Evolutionary conservation across 371 early-diverging fungal genomes (phyloP).

Genomic region (Mortierella sp.): DNA sequence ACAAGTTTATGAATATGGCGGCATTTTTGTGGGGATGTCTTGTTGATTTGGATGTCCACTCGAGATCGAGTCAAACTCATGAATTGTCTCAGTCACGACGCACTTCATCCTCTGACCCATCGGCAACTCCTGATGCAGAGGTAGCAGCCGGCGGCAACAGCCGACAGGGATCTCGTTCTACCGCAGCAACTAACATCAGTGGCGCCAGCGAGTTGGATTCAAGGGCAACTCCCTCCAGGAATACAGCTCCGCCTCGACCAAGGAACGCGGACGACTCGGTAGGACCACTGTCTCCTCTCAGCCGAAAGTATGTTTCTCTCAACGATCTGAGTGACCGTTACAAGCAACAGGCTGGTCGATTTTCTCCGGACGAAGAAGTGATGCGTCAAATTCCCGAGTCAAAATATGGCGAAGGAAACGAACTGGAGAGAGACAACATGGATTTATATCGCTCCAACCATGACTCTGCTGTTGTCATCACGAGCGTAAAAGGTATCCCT

Average conservation of each 20-base stretch:
- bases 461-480: slow-evolving; percentile 37
- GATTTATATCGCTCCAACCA: slow-evolving; percentile 25
- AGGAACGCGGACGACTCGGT: background rate
- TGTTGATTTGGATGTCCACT: slow-evolving; percentile 27
- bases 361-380: slow-evolving; percentile 10
- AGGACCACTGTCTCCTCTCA: slow-evolving; percentile 4
- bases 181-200: background rate
- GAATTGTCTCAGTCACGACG: too few species aligned
- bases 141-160: background rate
- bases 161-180: background rate
- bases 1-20: slow-evolving; percentile 20
- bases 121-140: background rate
- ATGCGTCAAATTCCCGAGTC: slow-evolving; percentile 3
- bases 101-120: background rate
- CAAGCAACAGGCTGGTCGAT: slow-evolving; percentile 10
- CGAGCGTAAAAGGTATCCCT: slow-evolving; percentile 22
- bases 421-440: slow-evolving; percentile 16
- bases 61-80: slow-evolving; percentile 11
- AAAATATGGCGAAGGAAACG: slow-evolving; percentile 33
- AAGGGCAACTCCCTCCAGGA: slow-evolving; percentile 2
- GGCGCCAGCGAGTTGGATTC: background rate
- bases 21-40: slow-evolving; percentile 28
- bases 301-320: slow-evolving; percentile 29
- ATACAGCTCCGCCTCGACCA: slow-evolving; percentile 13
- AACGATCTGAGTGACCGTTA: slow-evolving; percentile 23